Evolutionary conservation across 352 stramenopile genomes (phyloP), one percentile per base, ranked within the genome.

Genomic region (Aphanomyces euteiches): DNA sequence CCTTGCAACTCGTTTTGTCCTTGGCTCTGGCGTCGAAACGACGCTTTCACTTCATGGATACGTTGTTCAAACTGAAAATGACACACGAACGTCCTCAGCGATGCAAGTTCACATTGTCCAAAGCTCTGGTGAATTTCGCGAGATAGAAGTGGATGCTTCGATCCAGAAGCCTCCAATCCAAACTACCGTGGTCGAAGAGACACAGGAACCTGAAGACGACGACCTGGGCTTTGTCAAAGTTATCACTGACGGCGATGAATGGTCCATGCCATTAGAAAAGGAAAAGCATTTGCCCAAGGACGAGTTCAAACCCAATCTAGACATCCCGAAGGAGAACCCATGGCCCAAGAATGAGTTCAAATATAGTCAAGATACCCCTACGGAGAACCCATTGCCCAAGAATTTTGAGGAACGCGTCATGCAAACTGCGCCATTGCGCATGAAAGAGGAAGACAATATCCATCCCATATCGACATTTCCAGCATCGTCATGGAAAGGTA

Each of bases 401-500:
- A 28, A 28, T 0, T 28, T 28, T 28, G 28, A 28, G 28, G 28
- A 28, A 28, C 28, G 28, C 28, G 28, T n/a, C n/a, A 53, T 53
- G 45, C 45, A n/a, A n/a, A n/a, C 45, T 15, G 13, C 13, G 45
- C 45, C 13, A n/a, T 19, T 53, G 2, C 45, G 13, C 45, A 7
- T n/a, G 54, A 7, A 61, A 10, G 6, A 7, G n/a, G 15, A 8
- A 37, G n/a, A 37, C 28, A 28, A 28, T 28, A 28, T 28, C 28
- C 28, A 28, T 28, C 28, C 54, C 6, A 37, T 61, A 10, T 7
- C 13, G 54, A 13, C 41, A 34, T 67, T 67, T 56, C 59, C 59
- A 37, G 54, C 59, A 21, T 67, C 41, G 8, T 7, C 39, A 3
- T 67, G 41, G 19, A 67, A 67, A 67, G 59, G 59, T 67, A 48